phyloP scores from a whole-genome alignment of 1,139 yeast genomes.

The Meyerozyma elateridarum region DNA sequence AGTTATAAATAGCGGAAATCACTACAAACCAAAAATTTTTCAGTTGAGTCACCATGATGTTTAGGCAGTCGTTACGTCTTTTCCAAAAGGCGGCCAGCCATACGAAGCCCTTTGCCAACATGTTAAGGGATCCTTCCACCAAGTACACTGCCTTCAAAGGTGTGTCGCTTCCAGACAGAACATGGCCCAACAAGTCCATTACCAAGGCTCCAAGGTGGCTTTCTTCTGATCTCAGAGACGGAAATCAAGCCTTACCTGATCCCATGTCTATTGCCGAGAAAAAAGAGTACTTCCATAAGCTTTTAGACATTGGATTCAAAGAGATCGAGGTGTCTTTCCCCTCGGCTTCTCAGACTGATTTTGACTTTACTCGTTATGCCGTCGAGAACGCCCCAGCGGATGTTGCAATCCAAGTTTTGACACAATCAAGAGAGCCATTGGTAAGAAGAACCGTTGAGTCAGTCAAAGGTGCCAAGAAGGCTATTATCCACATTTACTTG shows the following conservation, averaged over 20 bases:
- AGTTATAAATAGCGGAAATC: too few species aligned
- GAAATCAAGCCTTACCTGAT: conserved; percentile 47
- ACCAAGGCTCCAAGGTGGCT: conserved; percentile 46
- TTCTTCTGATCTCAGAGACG: conserved; percentile 47
- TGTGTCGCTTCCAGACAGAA: conserved; percentile 34
- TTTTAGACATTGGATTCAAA: conserved; percentile 43
- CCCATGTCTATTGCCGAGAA: conserved; percentile 46
- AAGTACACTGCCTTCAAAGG: conserved; percentile 38
- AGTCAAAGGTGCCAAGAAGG: conserved; percentile 43
- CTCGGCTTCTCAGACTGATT: conserved; percentile 46
- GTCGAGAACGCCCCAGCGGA: conserved; percentile 45
- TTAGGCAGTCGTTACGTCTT: conserved; percentile 20
- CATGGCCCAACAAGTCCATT: conserved; percentile 39
- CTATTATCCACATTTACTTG: conserved; percentile 44
- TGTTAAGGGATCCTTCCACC: conserved; percentile 40
- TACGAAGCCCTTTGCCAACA: conserved; percentile 16
- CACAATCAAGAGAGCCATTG: conserved; percentile 44
- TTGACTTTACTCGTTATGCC: conserved; percentile 46
- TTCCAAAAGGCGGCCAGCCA: conserved; percentile 25
- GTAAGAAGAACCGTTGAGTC: conserved; percentile 44
- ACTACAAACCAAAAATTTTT: conserved; percentile 4
- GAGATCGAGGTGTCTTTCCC: conserved; percentile 49
- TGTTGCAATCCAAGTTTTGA: conserved; percentile 43
- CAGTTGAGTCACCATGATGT: conserved; percentile 15
- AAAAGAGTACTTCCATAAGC: conserved; percentile 41